Percentiles rank a stretch among this genome's conserved stretches.
Conservation (phyloP, 306 rosid species). For the Pueraria montana region DNA sequence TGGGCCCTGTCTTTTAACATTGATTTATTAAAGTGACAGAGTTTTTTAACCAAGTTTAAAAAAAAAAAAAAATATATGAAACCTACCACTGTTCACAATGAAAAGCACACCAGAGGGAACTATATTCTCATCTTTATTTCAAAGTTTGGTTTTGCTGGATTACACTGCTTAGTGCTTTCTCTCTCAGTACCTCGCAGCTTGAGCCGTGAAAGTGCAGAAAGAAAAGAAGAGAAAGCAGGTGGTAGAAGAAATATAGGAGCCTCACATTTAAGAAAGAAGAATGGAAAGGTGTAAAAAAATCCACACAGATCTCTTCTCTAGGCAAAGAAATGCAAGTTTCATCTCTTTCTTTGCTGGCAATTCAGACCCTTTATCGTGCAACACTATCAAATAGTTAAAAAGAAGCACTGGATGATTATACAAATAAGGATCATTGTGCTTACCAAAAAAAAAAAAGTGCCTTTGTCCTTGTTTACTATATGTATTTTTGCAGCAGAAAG, state of each 20-base stretch:
- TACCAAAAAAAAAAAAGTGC: conserved; percentile 13
- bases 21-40: conserved; percentile 43
- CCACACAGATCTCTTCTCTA: conserved; percentile 25
- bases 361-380: conserved; percentile 69
- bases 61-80: not conserved
- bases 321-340: conserved; percentile 50
- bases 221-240: conserved; percentile 53
- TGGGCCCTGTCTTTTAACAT: conserved; percentile 42
- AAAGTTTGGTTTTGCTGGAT: conserved; percentile 53
- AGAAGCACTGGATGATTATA: conserved; percentile 10
- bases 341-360: conserved; percentile 55
- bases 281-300: conserved; percentile 42
- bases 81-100: conserved; percentile 7
- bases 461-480: conserved; percentile 7
- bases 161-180: conserved; percentile 37
- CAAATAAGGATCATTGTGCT: conserved; percentile 17
- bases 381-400: conserved; percentile 48
- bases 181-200: conserved; percentile 56
- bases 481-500: not conserved
- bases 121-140: conserved; percentile 26
- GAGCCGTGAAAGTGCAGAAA: conserved; percentile 60
- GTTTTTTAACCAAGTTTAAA: conserved; percentile 23
- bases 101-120: conserved; percentile 41
- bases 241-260: conserved; percentile 45
- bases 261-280: conserved; percentile 43